phyloP scores from a whole-genome alignment of 106 monocot genomes.

The Iris macrosiphon region DNA sequence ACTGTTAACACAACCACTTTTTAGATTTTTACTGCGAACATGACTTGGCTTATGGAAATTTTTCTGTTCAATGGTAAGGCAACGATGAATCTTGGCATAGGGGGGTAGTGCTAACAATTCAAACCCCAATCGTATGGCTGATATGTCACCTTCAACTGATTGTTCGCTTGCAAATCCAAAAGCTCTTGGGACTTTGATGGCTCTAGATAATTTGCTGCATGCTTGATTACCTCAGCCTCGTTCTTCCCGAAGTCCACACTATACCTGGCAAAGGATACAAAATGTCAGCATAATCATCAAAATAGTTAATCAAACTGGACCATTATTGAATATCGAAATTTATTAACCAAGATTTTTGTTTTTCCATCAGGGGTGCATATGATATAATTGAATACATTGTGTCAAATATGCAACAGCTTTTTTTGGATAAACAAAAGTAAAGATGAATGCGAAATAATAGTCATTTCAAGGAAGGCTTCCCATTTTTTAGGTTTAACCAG shows the following conservation, averaged over 20 bases:
- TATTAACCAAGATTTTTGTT: not conserved
- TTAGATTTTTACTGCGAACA: too few species aligned
- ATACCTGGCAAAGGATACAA: constrained; percentile 45
- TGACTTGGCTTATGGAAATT: too few species aligned
- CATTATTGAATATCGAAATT: not conserved
- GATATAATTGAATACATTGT: too few species aligned
- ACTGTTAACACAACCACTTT: too few species aligned
- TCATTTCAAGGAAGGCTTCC: too few species aligned
- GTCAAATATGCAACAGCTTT: too few species aligned
- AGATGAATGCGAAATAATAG: too few species aligned
- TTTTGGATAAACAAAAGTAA: too few species aligned
- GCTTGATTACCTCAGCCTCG: constrained; percentile 76
- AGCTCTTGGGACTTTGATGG: constrained; percentile 53
- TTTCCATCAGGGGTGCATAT: too few species aligned
- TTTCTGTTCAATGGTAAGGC: too few species aligned
- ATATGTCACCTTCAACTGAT: constrained; percentile 67
- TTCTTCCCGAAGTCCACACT: constrained; percentile 84
- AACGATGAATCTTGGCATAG: too few species aligned
- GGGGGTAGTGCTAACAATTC: constrained; percentile 38
- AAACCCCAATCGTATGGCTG: constrained; percentile 78
- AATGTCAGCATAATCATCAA: not conserved
- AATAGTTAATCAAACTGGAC: not conserved
- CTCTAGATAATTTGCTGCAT: constrained; percentile 86
- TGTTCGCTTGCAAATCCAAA: constrained; percentile 62
- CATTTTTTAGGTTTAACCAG: too few species aligned